phyloP scores from a whole-genome alignment of 805 yeast species.

The Diddensiella caesifluorescens region DNA sequence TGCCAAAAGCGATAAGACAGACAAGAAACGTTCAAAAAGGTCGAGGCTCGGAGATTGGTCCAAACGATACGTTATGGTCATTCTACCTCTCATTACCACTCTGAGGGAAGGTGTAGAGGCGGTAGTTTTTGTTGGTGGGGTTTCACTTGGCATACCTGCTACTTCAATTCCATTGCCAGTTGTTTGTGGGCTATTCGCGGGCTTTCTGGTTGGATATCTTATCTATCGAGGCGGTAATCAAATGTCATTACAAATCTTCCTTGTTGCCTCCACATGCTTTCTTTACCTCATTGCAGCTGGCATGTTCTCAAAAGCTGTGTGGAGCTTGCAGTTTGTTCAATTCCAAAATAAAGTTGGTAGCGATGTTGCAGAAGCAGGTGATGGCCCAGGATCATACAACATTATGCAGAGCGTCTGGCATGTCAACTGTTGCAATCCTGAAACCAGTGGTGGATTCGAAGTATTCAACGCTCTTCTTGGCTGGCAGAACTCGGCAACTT shows the following conservation, averaged over 20 bases:
- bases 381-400: constrained; percentile 92
- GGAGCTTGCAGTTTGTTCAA: constrained; percentile 72
- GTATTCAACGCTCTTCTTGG: constrained; percentile 88
- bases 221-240: constrained; percentile 78
- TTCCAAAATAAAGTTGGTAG: constrained; percentile 74
- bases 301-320: constrained; percentile 83
- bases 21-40: constrained; percentile 31
- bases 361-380: constrained; percentile 87
- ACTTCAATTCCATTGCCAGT: constrained; percentile 92
- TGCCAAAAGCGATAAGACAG: constrained; percentile 33
- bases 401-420: constrained; percentile 80
- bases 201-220: constrained; percentile 59
- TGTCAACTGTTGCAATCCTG: constrained; percentile 95
- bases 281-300: constrained; percentile 88
- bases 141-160: constrained; percentile 62
- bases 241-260: constrained; percentile 74
- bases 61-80: constrained; percentile 71
- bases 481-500: constrained; percentile 94
- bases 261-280: constrained; percentile 79
- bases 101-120: constrained; percentile 96
- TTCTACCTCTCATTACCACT: constrained; percentile 82
- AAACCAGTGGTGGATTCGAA: constrained; percentile 90
- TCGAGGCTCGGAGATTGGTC: constrained; percentile 7
- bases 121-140: constrained; percentile 92
- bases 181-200: constrained; percentile 74